Conservation (phyloP, 345 rosid species). For the Gossypium thurberi region DNA sequence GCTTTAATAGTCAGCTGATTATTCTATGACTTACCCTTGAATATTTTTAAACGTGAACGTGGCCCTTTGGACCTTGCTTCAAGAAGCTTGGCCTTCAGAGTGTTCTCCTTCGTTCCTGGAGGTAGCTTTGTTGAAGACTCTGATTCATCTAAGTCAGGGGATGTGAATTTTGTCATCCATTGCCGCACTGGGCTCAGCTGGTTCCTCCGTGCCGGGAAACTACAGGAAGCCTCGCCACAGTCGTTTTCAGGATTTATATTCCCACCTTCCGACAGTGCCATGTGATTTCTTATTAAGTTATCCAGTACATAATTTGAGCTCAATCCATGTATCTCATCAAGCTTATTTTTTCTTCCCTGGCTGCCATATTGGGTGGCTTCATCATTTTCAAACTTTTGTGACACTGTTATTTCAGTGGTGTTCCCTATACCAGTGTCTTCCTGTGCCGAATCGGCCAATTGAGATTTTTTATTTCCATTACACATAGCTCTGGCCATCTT, state of each 20-base stretch:
- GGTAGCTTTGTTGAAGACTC: slow-evolving; percentile 44
- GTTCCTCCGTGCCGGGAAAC: slow-evolving; percentile 48
- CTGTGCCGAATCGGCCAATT: slow-evolving; percentile 24
- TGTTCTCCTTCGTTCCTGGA: slow-evolving; percentile 43
- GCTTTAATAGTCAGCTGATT: neutral
- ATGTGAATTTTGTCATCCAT: slow-evolving; percentile 56
- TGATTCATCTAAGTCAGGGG: slow-evolving; percentile 37
- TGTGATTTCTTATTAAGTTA: slow-evolving; percentile 54
- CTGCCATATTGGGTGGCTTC: slow-evolving; percentile 25
- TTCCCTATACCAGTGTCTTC: slow-evolving; percentile 23
- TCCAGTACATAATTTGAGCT: slow-evolving; percentile 51
- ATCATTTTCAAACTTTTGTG: slow-evolving; percentile 27
- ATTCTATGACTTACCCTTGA: slow-evolving; percentile 43
- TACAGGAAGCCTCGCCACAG: slow-evolving; percentile 49
- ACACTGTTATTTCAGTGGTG: slow-evolving; percentile 21
- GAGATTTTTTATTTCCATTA: slow-evolving; percentile 36
- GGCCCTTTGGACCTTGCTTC: slow-evolving; percentile 60
- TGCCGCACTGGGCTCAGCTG: slow-evolving; percentile 67
- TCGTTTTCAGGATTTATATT: slow-evolving; percentile 29
- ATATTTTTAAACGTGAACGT: slow-evolving; percentile 45
- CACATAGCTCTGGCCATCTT: slow-evolving; percentile 63
- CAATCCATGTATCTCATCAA: slow-evolving; percentile 32
- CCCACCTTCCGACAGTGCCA: slow-evolving; percentile 43
- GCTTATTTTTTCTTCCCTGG: slow-evolving; percentile 30
- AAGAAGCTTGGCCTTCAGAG: slow-evolving; percentile 69